Evolutionary conservation across 2,329 filamentous ascomycete genomes (phyloP), one percentile per base, ranked within the genome.

Genomic region (Fusarium cicatricum): DNA sequence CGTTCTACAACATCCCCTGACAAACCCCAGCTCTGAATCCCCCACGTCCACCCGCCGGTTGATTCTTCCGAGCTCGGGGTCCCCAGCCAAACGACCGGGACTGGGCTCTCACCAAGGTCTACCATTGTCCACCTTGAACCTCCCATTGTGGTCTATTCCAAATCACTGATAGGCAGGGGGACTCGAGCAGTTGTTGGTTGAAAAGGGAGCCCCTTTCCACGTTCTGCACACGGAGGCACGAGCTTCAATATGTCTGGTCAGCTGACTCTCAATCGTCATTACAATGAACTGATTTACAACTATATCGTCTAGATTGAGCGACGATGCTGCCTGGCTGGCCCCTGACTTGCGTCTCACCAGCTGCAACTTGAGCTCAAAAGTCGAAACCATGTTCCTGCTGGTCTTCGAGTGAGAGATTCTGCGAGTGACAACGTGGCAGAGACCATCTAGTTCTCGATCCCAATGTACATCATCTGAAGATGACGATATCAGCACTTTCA

Each of bases 61-160:
- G 34, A 29, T 26, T 39, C 23, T 40, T 33, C 48, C 16, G 23
- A 46, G 28, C 31, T 57, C 17, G 38, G 45, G 51, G 44, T 29
- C 32, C 57, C 46, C 38, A 42, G 21, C 31, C 40, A 29, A n/a
- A 38, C 23, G 48, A 40, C 50, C 43, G 54, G 58, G 37, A 43
- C 42, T 46, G 12, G 36, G 34, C 37, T 49, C 43, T 42, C 33
- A 54, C 54, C 48, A 40, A 54, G 54, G 9, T 17, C 39, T 38
- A 11, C 19, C 37, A 12, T 40, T 9, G 16, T 47, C 40, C 10
- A 33, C 39, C 37, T 37, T 14, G 34, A 38, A 21, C 43, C 15
- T 46, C 21, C 43, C 44, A 14, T 45, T 54, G 49, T 44, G 56
- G 49, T 55, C 44, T 42, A 23, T 15, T 4, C 15, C 40, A 17